Percentiles rank a stretch among this genome's conserved stretches.
Conservation (phyloP, 176 grass and related monocot genomes). For the Neostapfia colusana region DNA sequence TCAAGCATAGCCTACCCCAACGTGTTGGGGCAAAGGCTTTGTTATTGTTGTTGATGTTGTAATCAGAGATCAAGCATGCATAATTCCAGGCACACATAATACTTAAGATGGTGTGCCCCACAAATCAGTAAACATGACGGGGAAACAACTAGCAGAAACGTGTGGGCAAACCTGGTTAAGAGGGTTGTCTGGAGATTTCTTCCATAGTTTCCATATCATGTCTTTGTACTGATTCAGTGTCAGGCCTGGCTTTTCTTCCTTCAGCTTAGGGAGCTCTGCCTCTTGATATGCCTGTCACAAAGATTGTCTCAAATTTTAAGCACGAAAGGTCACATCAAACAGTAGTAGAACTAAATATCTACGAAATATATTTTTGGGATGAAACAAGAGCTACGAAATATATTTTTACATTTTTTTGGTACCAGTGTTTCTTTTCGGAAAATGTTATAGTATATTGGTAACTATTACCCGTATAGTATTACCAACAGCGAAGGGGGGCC, state of each 20-base stretch:
- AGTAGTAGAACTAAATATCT: constrained; percentile 27
- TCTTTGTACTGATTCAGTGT: constrained; percentile 93
- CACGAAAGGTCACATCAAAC: background rate
- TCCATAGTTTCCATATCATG: constrained; percentile 99
- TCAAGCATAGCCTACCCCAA: too few species aligned
- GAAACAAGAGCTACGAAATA: too few species aligned
- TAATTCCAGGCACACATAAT: background rate
- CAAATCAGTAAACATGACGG: background rate
- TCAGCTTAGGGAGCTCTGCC: constrained; percentile 86
- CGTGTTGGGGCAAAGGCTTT: too few species aligned
- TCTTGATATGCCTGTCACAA: constrained; percentile 84
- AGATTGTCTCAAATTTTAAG: constrained; percentile 21
- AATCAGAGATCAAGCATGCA: background rate
- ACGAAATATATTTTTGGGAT: too few species aligned
- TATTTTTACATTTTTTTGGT: too few species aligned
- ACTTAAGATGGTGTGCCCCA: background rate
- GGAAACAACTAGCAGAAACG: background rate
- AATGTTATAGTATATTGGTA: background rate
- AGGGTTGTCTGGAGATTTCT: constrained; percentile 97
- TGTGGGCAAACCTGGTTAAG: constrained; percentile 78
- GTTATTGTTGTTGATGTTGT: too few species aligned
- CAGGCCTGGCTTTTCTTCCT: constrained; percentile 96
- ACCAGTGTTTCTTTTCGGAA: background rate
- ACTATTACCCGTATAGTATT: background rate
- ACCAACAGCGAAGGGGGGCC: too few species aligned